Evolutionary conservation across 345 rosid genomes (phyloP).

Genomic region (Xanthoceras sorbifolium): DNA sequence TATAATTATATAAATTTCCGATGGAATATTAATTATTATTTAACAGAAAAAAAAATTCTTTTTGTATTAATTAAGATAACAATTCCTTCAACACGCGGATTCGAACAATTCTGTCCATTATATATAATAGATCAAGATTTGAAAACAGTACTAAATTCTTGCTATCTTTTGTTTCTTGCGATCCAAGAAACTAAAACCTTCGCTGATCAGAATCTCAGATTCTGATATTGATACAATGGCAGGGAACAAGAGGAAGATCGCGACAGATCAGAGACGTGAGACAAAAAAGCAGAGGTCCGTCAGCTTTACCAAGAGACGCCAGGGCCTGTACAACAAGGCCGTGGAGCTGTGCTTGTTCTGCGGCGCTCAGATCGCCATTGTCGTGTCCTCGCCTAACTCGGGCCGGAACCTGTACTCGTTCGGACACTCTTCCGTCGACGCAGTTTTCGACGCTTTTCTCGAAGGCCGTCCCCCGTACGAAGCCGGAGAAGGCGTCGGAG

Average conservation of each 20-base stretch:
- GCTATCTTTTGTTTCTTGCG: background rate
- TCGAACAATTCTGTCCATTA: too few species aligned
- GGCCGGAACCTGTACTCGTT: background rate
- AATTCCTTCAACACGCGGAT: too few species aligned
- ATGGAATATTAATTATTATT: too few species aligned
- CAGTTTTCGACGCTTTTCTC: too few species aligned
- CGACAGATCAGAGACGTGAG: background rate
- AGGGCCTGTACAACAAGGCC: background rate
- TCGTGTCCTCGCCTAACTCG: background rate
- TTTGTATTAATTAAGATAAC: too few species aligned
- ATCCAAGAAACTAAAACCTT: background rate
- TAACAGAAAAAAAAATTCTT: too few species aligned
- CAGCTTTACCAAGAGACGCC: background rate
- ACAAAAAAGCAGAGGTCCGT: background rate
- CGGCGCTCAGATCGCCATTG: background rate
- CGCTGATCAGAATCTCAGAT: background rate
- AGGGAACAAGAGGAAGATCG: background rate
- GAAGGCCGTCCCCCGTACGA: too few species aligned
- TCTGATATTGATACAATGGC: background rate
- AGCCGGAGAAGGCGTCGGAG: too few species aligned
- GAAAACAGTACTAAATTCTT: too few species aligned
- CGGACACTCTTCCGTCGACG: too few species aligned
- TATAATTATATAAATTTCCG: too few species aligned
- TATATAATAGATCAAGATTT: too few species aligned
- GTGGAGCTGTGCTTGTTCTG: background rate